These are phyloP conservation scores for Noccaea bulbosa DNA, from an alignment of 345 rosid species.

Conservation along the genomic window DNA sequence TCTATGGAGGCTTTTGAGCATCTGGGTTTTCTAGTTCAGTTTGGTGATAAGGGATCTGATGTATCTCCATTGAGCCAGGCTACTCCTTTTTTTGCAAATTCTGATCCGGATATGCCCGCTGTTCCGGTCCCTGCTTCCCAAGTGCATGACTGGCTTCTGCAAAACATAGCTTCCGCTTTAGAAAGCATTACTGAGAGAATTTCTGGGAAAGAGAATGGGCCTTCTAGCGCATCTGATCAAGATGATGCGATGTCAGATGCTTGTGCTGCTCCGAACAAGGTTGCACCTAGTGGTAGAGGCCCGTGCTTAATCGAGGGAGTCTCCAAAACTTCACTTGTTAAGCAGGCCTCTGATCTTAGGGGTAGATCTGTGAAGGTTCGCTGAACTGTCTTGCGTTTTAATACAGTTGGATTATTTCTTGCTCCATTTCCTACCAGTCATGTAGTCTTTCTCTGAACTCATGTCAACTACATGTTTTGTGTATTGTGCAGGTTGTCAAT, in stretches of 20 bases:
- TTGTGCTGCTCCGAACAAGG: constrained; percentile 69
- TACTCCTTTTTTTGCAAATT: constrained; percentile 95
- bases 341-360: constrained; percentile 88
- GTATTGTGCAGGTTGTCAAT: constrained; percentile 75
- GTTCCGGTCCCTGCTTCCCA: constrained; percentile 88
- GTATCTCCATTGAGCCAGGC: constrained; percentile 81
- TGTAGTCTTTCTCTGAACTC: constrained; percentile 15
- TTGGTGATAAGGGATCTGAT: constrained; percentile 90
- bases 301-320: constrained; percentile 88
- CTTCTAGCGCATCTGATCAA: constrained; percentile 67
- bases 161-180: constrained; percentile 77
- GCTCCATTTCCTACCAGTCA: constrained; percentile 9
- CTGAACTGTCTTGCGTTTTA: not conserved
- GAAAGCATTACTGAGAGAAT: constrained; percentile 78
- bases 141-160: constrained; percentile 89
- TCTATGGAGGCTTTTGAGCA: constrained; percentile 94
- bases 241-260: constrained; percentile 97
- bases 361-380: constrained; percentile 93
- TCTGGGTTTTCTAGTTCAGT: constrained; percentile 89
- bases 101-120: constrained; percentile 99
- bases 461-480: constrained; percentile 22
- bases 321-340: constrained; percentile 82
- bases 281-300: constrained; percentile 66
- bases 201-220: constrained; percentile 89
- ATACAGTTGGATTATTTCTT: not conserved